Evolutionary conservation across 257 asterid species (phyloP).

Genomic region (Parsonsia alboflavescens): DNA sequence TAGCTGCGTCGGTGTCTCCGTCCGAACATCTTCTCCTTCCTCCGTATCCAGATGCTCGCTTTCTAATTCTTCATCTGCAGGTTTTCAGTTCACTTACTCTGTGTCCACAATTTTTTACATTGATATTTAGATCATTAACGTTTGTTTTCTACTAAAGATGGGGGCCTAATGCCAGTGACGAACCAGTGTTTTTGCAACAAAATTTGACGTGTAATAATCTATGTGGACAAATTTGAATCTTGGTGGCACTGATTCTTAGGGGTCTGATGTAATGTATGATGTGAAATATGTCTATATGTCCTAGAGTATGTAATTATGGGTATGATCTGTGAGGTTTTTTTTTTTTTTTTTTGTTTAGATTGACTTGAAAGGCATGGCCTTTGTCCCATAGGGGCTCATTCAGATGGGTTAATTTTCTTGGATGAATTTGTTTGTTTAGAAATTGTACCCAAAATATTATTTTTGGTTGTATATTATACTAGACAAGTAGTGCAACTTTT

Average conservation of each 20-base stretch:
- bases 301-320: too few species aligned
- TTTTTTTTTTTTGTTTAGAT: not conserved
- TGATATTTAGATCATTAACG: not conserved
- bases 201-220: not conserved
- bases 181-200: too few species aligned
- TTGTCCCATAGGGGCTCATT: not conserved
- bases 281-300: not conserved
- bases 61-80: not conserved
- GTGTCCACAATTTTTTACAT: not conserved
- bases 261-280: not conserved
- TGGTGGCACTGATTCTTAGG: not conserved
- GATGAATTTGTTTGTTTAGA: too few species aligned
- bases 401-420: too few species aligned
- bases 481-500: not conserved
- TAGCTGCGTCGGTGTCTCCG: constrained; percentile 23
- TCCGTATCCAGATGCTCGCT: constrained; percentile 19
- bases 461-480: not conserved
- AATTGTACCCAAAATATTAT: not conserved
- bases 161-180: not conserved
- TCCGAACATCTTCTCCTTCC: constrained; percentile 12
- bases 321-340: not conserved
- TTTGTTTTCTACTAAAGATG: not conserved
- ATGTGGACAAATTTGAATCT: not conserved
- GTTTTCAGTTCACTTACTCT: too few species aligned
- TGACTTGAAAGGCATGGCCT: not conserved